Base-by-base conservation (phyloP, 805 yeast species). In the Metschnikowia baotianmanensis region DNA sequence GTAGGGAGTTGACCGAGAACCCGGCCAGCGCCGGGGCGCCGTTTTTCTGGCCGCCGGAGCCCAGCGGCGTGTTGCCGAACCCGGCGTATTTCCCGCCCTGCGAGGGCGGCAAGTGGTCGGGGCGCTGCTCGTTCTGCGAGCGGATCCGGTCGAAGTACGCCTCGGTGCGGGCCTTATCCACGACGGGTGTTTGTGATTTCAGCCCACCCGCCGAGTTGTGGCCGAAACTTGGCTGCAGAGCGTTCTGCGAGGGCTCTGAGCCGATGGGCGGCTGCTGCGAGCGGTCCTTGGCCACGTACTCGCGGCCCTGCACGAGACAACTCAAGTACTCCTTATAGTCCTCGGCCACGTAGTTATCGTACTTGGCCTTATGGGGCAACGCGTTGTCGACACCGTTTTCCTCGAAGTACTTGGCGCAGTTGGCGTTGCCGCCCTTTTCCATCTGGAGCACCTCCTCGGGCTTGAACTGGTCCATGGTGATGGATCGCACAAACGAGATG, bases 381-480 rank as follows among this genome's bases (percentile, higher is more conserved):
- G 66, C 56, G 44, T 76, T 56, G 56, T 81, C 87, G 23, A 90
- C 62, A 18, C 96, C 96, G 61, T 89, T 81, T 8, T 72, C 64
- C 32, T 67, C 73, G 58, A 93, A 82, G 59, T 83, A 93, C 43
- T 67, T 71, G 22, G 70, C 76, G 53, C 93, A 86, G 19, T 77
- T 77, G 40, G 78, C 84, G 58, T 93, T 93, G 17, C 99, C 99
- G 42, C 99, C 99, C 45, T 79, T 66, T 57, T 91, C 97, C 98
- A 93, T 91, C 45, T 95, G 72, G 50, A 77, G 66, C 43, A 90
- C 74, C 62, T 93, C 99, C 29, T 90, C 96, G 4, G 88, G 83
- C 68, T 91, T 93, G 72, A 95, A 93, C 69, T 89, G 97, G 65
- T 93, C 99, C 99, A 93, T 93, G 6, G 98, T 93, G 53, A 93